Evolutionary conservation across 495 filamentous ascomycete species (phyloP).

Genomic region (Pyrenula massariospora): DNA sequence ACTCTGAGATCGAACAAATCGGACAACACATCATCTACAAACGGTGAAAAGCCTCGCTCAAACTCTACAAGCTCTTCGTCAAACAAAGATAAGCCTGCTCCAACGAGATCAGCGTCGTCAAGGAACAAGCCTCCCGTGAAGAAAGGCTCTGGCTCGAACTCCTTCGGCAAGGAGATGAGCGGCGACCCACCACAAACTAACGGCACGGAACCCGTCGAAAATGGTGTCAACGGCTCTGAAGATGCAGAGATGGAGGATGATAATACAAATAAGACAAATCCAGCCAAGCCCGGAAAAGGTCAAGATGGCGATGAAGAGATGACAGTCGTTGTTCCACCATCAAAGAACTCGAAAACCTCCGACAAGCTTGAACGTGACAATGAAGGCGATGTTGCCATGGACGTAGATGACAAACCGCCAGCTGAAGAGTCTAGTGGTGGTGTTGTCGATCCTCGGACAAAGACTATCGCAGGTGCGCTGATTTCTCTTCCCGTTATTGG

Average conservation of each 20-base stretch:
- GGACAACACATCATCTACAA: slow-evolving; percentile 43
- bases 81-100: slow-evolving; percentile 33
- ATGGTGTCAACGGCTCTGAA: slow-evolving; percentile 62
- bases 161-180: slow-evolving; percentile 30
- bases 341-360: slow-evolving; percentile 58
- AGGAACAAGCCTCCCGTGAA: slow-evolving; percentile 20
- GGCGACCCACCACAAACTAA: slow-evolving; percentile 62
- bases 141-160: slow-evolving; percentile 27
- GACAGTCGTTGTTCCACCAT: slow-evolving; percentile 75
- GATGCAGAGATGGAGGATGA: slow-evolving; percentile 79
- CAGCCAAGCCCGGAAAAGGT: slow-evolving; percentile 43
- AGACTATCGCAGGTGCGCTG: slow-evolving; percentile 50
- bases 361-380: slow-evolving; percentile 40
- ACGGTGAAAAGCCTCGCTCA: slow-evolving; percentile 41
- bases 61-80: slow-evolving; percentile 39
- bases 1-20: slow-evolving; percentile 45
- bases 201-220: slow-evolving; percentile 60
- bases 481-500: slow-evolving; percentile 2
- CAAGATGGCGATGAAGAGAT: slow-evolving; percentile 74
- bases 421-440: slow-evolving; percentile 42
- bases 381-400: slow-evolving; percentile 69
- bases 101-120: slow-evolving; percentile 8
- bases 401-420: slow-evolving; percentile 24
- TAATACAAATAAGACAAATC: slow-evolving; percentile 42
- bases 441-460: slow-evolving; percentile 45